Percentiles rank a stretch among this genome's conserved stretches.
Conservation (phyloP, 352 stramenopile genomes). For the Thraustochytrium sp. region DNA sequence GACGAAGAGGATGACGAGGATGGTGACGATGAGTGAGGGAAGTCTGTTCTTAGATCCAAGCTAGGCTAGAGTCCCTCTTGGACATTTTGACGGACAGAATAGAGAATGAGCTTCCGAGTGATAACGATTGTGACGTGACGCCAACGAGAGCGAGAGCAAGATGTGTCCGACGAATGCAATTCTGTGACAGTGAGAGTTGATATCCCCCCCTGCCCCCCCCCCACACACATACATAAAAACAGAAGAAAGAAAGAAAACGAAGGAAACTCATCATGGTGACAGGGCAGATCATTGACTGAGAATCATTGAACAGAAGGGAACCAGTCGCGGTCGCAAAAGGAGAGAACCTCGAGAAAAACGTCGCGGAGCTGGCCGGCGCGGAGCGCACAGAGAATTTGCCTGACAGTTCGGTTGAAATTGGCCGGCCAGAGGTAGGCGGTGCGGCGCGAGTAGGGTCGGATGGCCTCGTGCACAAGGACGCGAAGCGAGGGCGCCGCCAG, state of each 20-base stretch:
- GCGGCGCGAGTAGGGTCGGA: neutral
- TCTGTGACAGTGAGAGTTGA: constrained; percentile 79
- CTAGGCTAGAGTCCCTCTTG: neutral
- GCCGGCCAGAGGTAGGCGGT: neutral
- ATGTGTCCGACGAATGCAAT: constrained; percentile 88
- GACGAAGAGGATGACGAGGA: constrained; percentile 58
- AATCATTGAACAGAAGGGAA: constrained; percentile 10
- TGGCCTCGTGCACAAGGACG: neutral
- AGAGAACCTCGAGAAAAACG: neutral
- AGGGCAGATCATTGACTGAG: no score
- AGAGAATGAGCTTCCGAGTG: neutral
- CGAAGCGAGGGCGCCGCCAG: neutral
- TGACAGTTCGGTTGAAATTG: neutral
- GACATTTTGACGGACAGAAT: neutral
- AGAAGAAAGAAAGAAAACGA: no score
- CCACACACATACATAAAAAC: no score
- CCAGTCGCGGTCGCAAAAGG: constrained; percentile 53
- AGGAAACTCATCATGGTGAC: no score
- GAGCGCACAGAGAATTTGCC: neutral
- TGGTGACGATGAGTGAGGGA: constrained; percentile 54
- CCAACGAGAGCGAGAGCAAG: constrained; percentile 94
- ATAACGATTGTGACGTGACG: constrained; percentile 52
- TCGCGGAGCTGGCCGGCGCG: neutral
- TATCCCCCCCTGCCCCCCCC: no score
- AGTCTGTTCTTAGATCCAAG: neutral